Evolutionary conservation across 441 rosid species (phyloP), one percentile per base, ranked within the genome.

Genomic region (Breynia disticha): DNA sequence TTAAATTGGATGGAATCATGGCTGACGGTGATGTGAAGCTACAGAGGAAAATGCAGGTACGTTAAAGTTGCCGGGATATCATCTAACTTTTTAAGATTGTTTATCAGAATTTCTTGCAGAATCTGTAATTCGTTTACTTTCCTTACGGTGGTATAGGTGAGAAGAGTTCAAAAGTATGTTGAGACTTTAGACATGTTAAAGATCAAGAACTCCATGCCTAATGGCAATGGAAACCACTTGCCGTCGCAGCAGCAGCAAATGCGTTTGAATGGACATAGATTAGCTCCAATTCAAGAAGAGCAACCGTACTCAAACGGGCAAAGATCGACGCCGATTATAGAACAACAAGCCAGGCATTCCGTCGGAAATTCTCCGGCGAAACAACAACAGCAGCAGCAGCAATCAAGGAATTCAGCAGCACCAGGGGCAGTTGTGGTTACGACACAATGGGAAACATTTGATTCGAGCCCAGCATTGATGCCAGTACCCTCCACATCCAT

Each of bases 11-110:
- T 68, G 94, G 82, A 45, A 86, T 91, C 60, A 66, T 67, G 57
- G 95, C 65, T 3, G 95, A 86, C 61, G 98, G 97, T 21, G 97
- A 91, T 73, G 87, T 72, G 7, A 91, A 91, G 74, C 58, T 88
- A 65, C 95, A 88, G 58, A 86, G 97, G 68, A 91, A 91, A 73
- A 74, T 82, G 86, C 98, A 84, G 94, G 98, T 88, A 75, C 61
- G 39, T 11, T 28, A 32, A 14, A 14, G 32, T 49, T 19, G 35
- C 16, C 16, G 17, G 20, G 19, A 11, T 12, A 7, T 2, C 51
- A 48, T 24, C 20, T 1, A 7, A 16, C 15, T 10, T 4, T 37
- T 8, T 3, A 4, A 1, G 41, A 19, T 58, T 22, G 13, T 3
- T 0, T 2, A 41, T 15, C 42, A 17, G 6, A 18, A 1, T 12